A percentile compares a stretch with the other conserved stretches of the same genome.
phyloP scores from a whole-genome alignment of 2,329 filamentous ascomycete species.

The Beauveria australis region DNA sequence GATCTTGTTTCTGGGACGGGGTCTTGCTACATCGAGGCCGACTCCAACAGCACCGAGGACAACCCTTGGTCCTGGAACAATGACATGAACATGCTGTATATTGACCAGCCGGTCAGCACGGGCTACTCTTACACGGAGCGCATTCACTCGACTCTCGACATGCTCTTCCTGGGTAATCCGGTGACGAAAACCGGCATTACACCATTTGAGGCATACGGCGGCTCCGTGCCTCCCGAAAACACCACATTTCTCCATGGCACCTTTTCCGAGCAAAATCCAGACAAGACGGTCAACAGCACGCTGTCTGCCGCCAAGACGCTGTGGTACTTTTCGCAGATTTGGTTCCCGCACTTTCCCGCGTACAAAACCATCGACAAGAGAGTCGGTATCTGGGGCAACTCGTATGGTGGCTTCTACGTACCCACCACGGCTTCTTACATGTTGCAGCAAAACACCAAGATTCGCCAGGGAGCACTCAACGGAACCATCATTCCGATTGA shows the following conservation, averaged over 20 bases:
- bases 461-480: constrained; percentile 20
- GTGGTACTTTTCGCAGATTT: constrained; percentile 58
- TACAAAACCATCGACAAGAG: constrained; percentile 45
- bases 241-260: constrained; percentile 28
- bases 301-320: constrained; percentile 46
- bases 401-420: constrained; percentile 62
- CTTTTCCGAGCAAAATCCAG: constrained; percentile 21
- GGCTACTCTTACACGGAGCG: constrained; percentile 55
- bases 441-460: constrained; percentile 53
- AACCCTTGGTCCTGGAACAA: constrained; percentile 55
- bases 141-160: constrained; percentile 50
- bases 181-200: constrained; percentile 40
- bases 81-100: constrained; percentile 38
- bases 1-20: neutral
- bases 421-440: constrained; percentile 50
- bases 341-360: constrained; percentile 48
- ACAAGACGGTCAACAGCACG: constrained; percentile 39
- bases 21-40: constrained; percentile 35
- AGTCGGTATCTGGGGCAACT: constrained; percentile 60
- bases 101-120: constrained; percentile 55
- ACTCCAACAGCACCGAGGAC: constrained; percentile 42
- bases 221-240: constrained; percentile 28
- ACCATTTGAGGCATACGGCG: constrained; percentile 25
- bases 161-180: constrained; percentile 29
- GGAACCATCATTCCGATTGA: constrained; percentile 41